A percentile compares a stretch with the other conserved stretches of the same genome.
Evolutionary conservation across 495 filamentous ascomycete species (phyloP).

Genomic region (Lasiosphaeris hirsuta): DNA sequence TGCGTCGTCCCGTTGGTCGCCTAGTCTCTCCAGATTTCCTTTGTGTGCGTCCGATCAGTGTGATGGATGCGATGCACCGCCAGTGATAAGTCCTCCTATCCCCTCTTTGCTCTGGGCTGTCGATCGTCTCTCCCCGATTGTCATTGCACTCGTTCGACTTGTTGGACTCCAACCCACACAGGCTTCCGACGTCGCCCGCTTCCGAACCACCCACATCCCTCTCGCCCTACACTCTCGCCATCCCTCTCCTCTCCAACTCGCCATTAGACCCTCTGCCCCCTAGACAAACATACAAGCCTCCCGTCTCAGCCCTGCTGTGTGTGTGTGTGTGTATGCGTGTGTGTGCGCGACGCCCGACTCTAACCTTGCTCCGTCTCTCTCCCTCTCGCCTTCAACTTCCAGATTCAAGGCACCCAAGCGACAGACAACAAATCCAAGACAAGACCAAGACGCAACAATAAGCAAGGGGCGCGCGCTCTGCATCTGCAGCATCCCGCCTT

Average conservation of each 20-base stretch:
- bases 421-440: neutral
- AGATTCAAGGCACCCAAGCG: no score
- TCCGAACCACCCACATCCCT: neutral
- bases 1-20: constrained; percentile 1
- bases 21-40: neutral
- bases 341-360: constrained; percentile 5
- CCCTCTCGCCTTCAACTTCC: neutral
- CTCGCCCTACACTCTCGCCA: neutral
- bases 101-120: neutral
- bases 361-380: neutral
- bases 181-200: constrained; percentile 5
- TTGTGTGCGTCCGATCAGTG: neutral
- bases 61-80: neutral
- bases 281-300: neutral
- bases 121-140: neutral
- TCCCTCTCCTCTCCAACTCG: neutral
- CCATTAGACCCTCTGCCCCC: neutral
- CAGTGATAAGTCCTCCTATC: neutral
- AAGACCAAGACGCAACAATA: neutral
- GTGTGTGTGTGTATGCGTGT: constrained; percentile 5
- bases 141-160: neutral
- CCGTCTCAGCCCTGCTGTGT: neutral
- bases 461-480: neutral
- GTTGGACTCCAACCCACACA: neutral
- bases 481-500: constrained; percentile 10